Evolutionary conservation across 2,329 filamentous ascomycete genomes (phyloP).

Genomic region (Spiromastix sp.): DNA sequence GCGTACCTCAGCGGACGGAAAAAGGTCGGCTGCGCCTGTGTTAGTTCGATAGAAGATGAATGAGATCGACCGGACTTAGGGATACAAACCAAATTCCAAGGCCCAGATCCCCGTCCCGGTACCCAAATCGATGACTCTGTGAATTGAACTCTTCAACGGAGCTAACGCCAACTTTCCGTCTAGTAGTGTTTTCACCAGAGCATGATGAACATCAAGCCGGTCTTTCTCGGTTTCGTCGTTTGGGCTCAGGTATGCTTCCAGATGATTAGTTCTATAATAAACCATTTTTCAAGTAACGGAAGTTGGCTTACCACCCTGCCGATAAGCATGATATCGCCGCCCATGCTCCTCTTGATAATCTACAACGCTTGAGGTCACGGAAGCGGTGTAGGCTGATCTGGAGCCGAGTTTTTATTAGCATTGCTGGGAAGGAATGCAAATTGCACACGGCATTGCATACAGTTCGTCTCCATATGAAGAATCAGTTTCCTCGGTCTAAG

Average conservation of each 20-base stretch:
- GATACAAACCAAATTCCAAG: conserved; percentile 10
- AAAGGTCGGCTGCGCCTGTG: conserved; percentile 5
- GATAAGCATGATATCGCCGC: conserved; percentile 15
- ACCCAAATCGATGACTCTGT: conserved; percentile 8
- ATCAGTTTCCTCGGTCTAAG: too few species aligned
- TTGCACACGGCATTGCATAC: too few species aligned
- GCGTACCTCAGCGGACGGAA: conserved; percentile 4
- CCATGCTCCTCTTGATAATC: conserved; percentile 21
- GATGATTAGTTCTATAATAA: background rate
- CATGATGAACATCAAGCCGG: conserved; percentile 10
- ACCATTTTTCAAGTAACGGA: background rate
- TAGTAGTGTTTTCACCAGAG: conserved; percentile 7
- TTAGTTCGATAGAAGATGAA: too few species aligned
- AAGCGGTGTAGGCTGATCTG: too few species aligned
- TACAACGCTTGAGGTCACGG: too few species aligned
- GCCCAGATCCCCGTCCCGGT: conserved; percentile 11
- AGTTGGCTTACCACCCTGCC: conserved; percentile 8
- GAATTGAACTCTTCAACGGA: conserved; percentile 5
- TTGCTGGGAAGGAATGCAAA: too few species aligned
- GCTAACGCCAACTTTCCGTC: conserved; percentile 6
- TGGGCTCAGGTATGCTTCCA: conserved; percentile 10
- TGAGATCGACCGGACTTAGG: too few species aligned
- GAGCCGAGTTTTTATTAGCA: too few species aligned
- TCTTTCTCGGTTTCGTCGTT: conserved; percentile 11
- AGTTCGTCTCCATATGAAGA: too few species aligned